Conservation (phyloP, 2,329 filamentous ascomycete genomes). For the Monilinia fructicola region DNA sequence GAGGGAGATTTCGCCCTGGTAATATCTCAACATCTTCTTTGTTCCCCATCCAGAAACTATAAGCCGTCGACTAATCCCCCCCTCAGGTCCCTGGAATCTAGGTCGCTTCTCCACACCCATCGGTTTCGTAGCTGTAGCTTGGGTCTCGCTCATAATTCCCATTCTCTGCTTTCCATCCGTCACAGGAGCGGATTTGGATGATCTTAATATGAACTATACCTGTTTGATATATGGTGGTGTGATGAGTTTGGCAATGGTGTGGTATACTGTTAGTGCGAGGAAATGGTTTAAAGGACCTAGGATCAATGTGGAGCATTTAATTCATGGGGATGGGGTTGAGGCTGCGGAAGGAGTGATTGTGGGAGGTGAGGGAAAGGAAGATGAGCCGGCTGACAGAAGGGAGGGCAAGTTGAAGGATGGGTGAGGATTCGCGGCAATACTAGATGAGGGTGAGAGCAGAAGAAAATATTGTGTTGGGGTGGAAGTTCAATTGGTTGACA, state of each 20-base stretch:
- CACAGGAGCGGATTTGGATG: constrained; percentile 54
- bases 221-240: constrained; percentile 64
- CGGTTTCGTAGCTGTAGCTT: constrained; percentile 56
- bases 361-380: too few species aligned
- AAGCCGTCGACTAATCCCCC: background rate
- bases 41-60: background rate
- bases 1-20: constrained; percentile 62
- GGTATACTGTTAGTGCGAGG: constrained; percentile 62
- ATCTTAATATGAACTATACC: constrained; percentile 65
- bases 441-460: too few species aligned
- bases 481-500: too few species aligned
- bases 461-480: too few species aligned
- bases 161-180: constrained; percentile 64
- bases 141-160: constrained; percentile 66
- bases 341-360: background rate
- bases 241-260: constrained; percentile 58
- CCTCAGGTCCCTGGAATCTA: constrained; percentile 59
- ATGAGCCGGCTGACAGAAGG: too few species aligned
- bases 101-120: constrained; percentile 58
- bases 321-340: constrained; percentile 1
- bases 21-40: background rate
- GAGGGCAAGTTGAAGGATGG: background rate
- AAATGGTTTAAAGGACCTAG: constrained; percentile 72
- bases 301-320: constrained; percentile 56
- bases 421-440: background rate